phyloP scores from a whole-genome alignment of 2,329 filamentous ascomycete genomes.

The Venturia pyrina region DNA sequence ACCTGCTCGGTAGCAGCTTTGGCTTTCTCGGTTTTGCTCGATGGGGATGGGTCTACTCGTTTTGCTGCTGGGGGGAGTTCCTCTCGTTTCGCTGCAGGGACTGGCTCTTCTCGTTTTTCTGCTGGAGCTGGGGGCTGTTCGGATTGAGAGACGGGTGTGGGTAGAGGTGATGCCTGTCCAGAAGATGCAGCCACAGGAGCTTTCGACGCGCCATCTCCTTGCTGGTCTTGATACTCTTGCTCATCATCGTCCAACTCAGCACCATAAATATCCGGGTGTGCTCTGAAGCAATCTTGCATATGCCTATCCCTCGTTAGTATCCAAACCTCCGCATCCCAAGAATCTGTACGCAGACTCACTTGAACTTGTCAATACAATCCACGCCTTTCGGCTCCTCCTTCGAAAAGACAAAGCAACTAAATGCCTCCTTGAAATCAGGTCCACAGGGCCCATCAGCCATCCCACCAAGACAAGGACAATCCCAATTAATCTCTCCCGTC shows the following conservation, averaged over 20 bases:
- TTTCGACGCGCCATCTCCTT: slow-evolving; percentile 14
- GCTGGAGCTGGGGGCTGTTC: background rate
- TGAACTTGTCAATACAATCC: slow-evolving; percentile 96
- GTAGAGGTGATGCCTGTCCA: slow-evolving; percentile 9
- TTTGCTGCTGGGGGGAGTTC: slow-evolving; percentile 15
- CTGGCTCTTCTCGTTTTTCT: slow-evolving; percentile 14
- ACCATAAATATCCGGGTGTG: slow-evolving; percentile 88
- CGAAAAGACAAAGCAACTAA: slow-evolving; percentile 97
- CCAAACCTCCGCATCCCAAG: background rate
- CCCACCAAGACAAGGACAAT: slow-evolving; percentile 91
- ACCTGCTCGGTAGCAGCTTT: slow-evolving; percentile 23
- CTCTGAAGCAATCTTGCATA: slow-evolving; percentile 96
- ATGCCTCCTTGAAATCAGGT: slow-evolving; percentile 87
- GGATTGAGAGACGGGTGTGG: slow-evolving; percentile 12
- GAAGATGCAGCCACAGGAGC: slow-evolving; percentile 8
- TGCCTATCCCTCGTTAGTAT: slow-evolving; percentile 46
- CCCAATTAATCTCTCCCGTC: slow-evolving; percentile 99
- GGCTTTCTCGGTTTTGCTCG: slow-evolving; percentile 20
- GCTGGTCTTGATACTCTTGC: slow-evolving; percentile 29
- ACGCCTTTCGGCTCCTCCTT: slow-evolving; percentile 93
- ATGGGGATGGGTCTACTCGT: slow-evolving; percentile 14
- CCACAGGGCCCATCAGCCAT: slow-evolving; percentile 97
- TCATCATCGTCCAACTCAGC: slow-evolving; percentile 75
- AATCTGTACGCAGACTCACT: slow-evolving; percentile 47
- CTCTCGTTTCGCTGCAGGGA: slow-evolving; percentile 11